Base-by-base conservation (phyloP, 2,329 filamentous ascomycete genomes). In the Colletotrichum scovillei region DNA sequence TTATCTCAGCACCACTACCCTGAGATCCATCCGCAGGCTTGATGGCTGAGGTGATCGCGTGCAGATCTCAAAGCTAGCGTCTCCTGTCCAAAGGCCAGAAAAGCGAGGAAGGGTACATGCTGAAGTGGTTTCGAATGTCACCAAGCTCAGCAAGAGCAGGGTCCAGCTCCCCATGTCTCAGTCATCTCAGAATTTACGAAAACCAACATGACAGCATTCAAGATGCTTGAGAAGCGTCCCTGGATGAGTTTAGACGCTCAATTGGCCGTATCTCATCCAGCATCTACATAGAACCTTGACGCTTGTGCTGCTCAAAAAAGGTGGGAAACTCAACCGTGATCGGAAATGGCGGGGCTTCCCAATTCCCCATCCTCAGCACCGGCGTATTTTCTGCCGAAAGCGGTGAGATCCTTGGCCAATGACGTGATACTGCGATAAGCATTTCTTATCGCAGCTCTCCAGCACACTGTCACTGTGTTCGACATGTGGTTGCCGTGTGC, bases 351-450 rank as follows among this genome's bases (percentile, higher is more conserved):
- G 63, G 56, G 46, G 63, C 56, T 42, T 22, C 32, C 55, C 26
- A 28, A 66, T 16, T 14, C 28, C 30, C 46, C 26, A 46, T 52
- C 52, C 11, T 30, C 55, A 67, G 42, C 24, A 55, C 7, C 9
- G 3, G 12, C 32, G 16, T 22, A 26, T 2, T n/a, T 73, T 73
- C 59, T 72, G 69, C 69, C 69, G 30, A 24, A 53, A 42, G 69
- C 69, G 69, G 66, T 69, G 28, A 35, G 24, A 5, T 1, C 2
- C 14, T 7, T 42, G 22, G 16, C 70, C 70, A 70, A 62, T 72
- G 58, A 72, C 12, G 42, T 28, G 8, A 24, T 2, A 11, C 19
- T 19, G 9, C 26, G 70, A 70, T 73, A 70, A 73, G 55, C 1
- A 14, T 2, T 3, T 30, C 46, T 73, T 70, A 73, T 73, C 70